Percentiles rank a stretch among this genome's conserved stretches.
These are phyloP conservation scores for Kurtzmaniella quercitrusa DNA, from an alignment of 1,139 yeast species.

Conservation along the genomic window DNA sequence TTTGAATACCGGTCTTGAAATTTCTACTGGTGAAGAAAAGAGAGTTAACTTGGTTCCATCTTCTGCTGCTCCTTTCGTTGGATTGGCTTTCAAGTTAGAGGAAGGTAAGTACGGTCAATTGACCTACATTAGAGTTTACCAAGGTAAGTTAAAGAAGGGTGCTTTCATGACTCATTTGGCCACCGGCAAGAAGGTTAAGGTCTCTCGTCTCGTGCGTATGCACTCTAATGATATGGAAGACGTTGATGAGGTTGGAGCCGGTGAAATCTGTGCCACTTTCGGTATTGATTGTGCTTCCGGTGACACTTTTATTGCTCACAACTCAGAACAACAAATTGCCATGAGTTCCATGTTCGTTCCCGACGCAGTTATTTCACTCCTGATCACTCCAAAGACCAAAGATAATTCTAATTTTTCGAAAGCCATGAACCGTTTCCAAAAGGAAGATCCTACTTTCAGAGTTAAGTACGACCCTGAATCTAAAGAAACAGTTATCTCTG, in stretches of 20 bases:
- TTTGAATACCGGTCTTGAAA: conserved; percentile 83
- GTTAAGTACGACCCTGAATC: conserved; percentile 88
- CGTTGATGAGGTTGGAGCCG: conserved; percentile 92
- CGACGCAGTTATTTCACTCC: conserved; percentile 92
- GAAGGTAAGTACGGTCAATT: conserved; percentile 98
- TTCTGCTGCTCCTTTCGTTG: conserved; percentile 78
- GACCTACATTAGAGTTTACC: conserved; percentile 94
- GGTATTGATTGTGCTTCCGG: conserved; percentile 99
- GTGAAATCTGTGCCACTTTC: conserved; percentile 98
- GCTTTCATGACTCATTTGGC: conserved; percentile 83
- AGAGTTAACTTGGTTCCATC: conserved; percentile 77
- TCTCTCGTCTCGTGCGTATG: conserved; percentile 96
- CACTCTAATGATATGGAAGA: conserved; percentile 99
- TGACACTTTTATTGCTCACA: conserved; percentile 80
- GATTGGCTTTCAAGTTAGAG: conserved; percentile 95
- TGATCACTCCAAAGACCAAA: conserved; percentile 83
- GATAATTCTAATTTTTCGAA: conserved; percentile 86
- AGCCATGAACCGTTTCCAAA: conserved; percentile 95
- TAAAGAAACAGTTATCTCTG: conserved; percentile 93
- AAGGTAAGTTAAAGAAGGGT: conserved; percentile 91
- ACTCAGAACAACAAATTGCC: conserved; percentile 71
- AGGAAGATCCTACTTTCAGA: conserved; percentile 97
- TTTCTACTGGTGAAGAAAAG: conserved; percentile 57
- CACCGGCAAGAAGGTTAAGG: conserved; percentile 90
- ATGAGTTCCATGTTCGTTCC: conserved; percentile 99